Percentiles rank a stretch among this genome's conserved stretches.
Evolutionary conservation across 2,329 filamentous ascomycete species (phyloP).

Genomic region (Fusarium denticulatum): DNA sequence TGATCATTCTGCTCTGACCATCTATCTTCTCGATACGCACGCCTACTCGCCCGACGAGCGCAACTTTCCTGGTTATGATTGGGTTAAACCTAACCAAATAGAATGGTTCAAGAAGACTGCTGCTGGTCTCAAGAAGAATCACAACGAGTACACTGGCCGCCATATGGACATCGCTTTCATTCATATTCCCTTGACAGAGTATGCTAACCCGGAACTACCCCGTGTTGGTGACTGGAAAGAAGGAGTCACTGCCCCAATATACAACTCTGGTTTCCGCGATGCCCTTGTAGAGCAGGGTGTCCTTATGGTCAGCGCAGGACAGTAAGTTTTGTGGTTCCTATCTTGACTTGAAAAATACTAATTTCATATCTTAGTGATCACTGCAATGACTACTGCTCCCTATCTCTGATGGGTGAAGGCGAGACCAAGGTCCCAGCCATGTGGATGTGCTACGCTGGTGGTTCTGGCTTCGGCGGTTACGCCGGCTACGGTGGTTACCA

Average conservation of each 20-base stretch:
- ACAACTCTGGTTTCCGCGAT: slow-evolving; percentile 93
- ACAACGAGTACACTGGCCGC: slow-evolving; percentile 86
- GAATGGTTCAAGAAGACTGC: slow-evolving; percentile 91
- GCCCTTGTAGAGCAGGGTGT: slow-evolving; percentile 88
- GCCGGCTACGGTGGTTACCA: slow-evolving; percentile 89
- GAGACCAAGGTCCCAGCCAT: slow-evolving; percentile 71
- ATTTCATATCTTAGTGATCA: slow-evolving; percentile 70
- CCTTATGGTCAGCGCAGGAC: slow-evolving; percentile 88
- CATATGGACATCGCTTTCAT: slow-evolving; percentile 98
- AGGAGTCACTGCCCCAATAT: slow-evolving; percentile 84
- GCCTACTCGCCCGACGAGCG: slow-evolving; percentile 90
- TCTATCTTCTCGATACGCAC: slow-evolving; percentile 97
- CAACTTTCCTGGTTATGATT: slow-evolving; percentile 93
- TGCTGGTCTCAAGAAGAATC: slow-evolving; percentile 76
- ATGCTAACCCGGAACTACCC: slow-evolving; percentile 70
- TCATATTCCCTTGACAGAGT: slow-evolving; percentile 95
- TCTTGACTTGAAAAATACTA: slow-evolving; percentile 15
- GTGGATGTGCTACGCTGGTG: slow-evolving; percentile 99
- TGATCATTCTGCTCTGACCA: slow-evolving; percentile 87
- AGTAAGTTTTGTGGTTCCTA: slow-evolving; percentile 65
- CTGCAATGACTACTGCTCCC: slow-evolving; percentile 94
- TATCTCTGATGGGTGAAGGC: slow-evolving; percentile 59
- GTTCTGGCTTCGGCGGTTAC: slow-evolving; percentile 92
- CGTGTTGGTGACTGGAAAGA: slow-evolving; percentile 78
- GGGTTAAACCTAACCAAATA: slow-evolving; percentile 94